Evolutionary conservation across 331 rosid species (phyloP).

Genomic region (Telfairia occidentalis): DNA sequence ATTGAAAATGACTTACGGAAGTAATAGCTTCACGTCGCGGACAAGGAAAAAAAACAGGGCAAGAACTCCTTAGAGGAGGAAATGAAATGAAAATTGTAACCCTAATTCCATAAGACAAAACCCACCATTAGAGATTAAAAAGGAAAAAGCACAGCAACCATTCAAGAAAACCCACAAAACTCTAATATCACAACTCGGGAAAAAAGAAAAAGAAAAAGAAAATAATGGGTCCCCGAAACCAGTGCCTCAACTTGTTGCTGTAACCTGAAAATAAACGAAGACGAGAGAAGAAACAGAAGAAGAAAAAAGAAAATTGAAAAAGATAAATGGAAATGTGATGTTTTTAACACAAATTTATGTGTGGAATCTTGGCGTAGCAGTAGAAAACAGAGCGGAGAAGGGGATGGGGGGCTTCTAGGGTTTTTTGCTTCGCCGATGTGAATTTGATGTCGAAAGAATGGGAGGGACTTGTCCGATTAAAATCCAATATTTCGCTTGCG

Average conservation of each 20-base stretch:
- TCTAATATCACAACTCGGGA: neutral
- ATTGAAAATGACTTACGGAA: conserved; percentile 3
- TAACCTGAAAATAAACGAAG: conserved; percentile 10
- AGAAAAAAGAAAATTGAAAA: neutral
- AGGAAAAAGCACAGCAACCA: neutral
- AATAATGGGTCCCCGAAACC: neutral
- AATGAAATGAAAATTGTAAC: conserved; percentile 8
- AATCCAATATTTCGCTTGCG: neutral
- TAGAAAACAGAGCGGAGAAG: neutral
- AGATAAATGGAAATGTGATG: conserved; percentile 6
- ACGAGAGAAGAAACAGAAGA: conserved; percentile 3
- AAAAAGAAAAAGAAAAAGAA: neutral
- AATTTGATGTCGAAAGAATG: neutral
- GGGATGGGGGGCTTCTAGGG: neutral
- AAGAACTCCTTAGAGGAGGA: neutral
- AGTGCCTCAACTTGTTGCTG: neutral
- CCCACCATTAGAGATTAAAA: conserved; percentile 11
- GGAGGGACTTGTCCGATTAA: neutral
- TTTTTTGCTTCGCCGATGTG: conserved; percentile 5
- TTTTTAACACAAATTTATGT: neutral
- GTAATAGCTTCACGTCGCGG: neutral
- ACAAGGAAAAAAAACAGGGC: neutral
- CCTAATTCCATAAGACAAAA: conserved; percentile 14
- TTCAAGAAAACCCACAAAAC: neutral
- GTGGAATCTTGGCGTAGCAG: neutral